Evolutionary conservation across 163 green algal genomes (phyloP).

Genomic region (Smithsoniella earleae): DNA sequence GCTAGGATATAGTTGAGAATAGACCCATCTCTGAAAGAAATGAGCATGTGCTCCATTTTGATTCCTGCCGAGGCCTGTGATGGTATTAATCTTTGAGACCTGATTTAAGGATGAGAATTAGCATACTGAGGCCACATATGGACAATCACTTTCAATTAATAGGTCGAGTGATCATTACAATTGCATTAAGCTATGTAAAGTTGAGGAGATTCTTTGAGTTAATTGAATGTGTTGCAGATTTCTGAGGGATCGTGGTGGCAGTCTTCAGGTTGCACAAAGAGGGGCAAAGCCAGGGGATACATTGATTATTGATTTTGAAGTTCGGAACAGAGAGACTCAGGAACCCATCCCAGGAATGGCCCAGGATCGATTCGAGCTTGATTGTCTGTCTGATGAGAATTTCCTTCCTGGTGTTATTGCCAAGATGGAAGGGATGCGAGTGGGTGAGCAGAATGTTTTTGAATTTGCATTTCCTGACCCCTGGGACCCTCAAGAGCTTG

Average conservation of each 20-base stretch:
- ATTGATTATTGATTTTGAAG: slow-evolving; percentile 25
- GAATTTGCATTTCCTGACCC: slow-evolving; percentile 15
- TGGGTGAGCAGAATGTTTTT: slow-evolving; percentile 6
- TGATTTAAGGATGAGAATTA: slow-evolving; percentile 8
- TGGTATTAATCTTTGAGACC: slow-evolving; percentile 17
- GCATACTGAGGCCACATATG: too few species aligned
- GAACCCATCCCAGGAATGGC: neutral
- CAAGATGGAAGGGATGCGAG: neutral
- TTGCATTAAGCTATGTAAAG: too few species aligned
- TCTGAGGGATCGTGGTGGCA: neutral
- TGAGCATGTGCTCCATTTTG: too few species aligned
- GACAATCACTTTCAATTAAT: too few species aligned
- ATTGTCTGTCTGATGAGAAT: slow-evolving; percentile 13
- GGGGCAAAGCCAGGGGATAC: neutral
- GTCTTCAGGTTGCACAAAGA: neutral
- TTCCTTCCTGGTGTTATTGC: slow-evolving; percentile 28
- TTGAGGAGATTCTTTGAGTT: too few species aligned
- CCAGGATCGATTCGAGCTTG: neutral
- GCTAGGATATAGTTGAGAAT: too few species aligned
- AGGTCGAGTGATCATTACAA: too few species aligned
- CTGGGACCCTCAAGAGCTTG: neutral
- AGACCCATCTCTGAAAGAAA: too few species aligned
- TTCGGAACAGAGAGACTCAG: neutral
- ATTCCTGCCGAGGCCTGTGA: neutral
- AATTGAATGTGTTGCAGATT: too few species aligned